Evolutionary conservation across 805 yeast genomes (phyloP), one percentile per base, ranked within the genome.

Genomic region (Limtongia smithiae): DNA sequence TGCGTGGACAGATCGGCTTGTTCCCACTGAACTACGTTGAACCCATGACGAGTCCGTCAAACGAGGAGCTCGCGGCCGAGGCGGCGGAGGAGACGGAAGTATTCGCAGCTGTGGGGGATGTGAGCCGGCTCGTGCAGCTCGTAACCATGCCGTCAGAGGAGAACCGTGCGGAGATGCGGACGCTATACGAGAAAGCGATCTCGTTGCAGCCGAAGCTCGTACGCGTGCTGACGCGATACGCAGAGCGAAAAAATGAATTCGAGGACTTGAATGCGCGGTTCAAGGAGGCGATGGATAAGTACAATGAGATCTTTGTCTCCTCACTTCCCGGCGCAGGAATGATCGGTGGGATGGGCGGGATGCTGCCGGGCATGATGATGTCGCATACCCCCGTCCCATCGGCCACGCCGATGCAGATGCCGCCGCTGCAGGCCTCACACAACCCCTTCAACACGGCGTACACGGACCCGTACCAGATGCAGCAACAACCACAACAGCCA

Each of bases 1-100:
- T 91, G 44, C 75, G 78, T 46, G 96, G 96, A 0, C 76, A 75
- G 46, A 74, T 81, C 43, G 98, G 98, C 17, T 83, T 93, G 12
- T 89, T 91, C 67, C 98, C 98, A 0, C 76, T 86, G 50, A 91
- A 91, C 65, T 91, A 93, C 63, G 97, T 93, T 1, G 77, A 86
- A 0, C 89, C 89, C 1, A 70, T 89, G 4, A 77, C 81, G 1
- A 83, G 81, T 39, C 82, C 83, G 31, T 73, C 86, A 0, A 73
- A 78, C 2, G 75, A 76, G 41, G 90, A 89, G 55, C 53, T 83
- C 3, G 67, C 68, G 6, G 67, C 70, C 24, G 84, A 82, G 59
- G 55, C 50, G 11, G 68, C 71, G 55, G 67, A 71, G 51, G 89
- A 86, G 65, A 65, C 70, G 27, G 62, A 71, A 52, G 66, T 90